phyloP scores from a whole-genome alignment of 2,329 filamentous ascomycete species.

The Penicillium sp. region DNA sequence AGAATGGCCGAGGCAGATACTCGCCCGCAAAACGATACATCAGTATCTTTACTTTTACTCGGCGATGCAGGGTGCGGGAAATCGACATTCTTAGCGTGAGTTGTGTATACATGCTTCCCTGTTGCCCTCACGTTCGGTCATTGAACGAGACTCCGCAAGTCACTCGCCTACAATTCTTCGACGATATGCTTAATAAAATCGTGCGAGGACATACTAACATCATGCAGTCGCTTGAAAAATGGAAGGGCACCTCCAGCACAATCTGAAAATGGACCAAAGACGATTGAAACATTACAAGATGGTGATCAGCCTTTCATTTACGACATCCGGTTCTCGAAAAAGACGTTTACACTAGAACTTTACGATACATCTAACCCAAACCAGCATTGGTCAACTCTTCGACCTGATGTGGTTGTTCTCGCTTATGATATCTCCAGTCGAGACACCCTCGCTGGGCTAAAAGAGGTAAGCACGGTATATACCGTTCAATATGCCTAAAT shows the following conservation, averaged over 20 bases:
- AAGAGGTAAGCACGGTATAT: conserved; percentile 29
- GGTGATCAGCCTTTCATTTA: conserved; percentile 60
- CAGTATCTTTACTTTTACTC: conserved; percentile 52
- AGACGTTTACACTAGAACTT: conserved; percentile 55
- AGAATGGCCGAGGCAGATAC: conserved; percentile 10
- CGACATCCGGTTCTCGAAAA: conserved; percentile 57
- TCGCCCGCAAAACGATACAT: conserved; percentile 12
- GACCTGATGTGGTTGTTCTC: conserved; percentile 56
- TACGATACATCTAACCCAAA: conserved; percentile 58
- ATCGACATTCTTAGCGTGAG: conserved; percentile 62
- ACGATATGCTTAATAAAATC: not conserved
- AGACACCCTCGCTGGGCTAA: conserved; percentile 49
- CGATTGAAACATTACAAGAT: conserved; percentile 51
- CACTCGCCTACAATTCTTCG: not conserved
- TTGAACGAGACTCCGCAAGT: not conserved
- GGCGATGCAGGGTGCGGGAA: conserved; percentile 62
- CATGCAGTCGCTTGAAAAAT: conserved; percentile 22
- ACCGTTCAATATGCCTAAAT: not conserved
- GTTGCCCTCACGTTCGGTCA: too few species aligned
- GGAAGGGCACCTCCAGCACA: conserved; percentile 12
- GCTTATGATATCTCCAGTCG: conserved; percentile 60
- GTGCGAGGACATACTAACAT: not conserved
- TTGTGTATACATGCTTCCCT: conserved; percentile 17
- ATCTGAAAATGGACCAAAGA: conserved; percentile 31
- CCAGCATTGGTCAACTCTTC: conserved; percentile 55